Evolutionary conservation across 208 protist genomes (phyloP), one percentile per base, ranked within the genome.

Genomic region (Leishmania tarentolae): DNA sequence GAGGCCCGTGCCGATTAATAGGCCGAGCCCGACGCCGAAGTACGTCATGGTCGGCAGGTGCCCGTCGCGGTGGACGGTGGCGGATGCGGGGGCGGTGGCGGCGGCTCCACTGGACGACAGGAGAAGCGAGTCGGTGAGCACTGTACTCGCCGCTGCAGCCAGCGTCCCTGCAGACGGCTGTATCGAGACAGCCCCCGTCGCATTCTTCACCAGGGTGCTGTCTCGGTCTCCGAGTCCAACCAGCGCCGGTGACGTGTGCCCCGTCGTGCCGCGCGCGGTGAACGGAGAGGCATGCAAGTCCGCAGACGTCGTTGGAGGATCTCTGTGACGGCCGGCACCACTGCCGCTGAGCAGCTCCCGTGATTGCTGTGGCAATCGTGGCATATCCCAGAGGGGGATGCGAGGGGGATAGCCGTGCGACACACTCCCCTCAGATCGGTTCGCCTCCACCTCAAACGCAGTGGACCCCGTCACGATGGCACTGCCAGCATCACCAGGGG

Each of bases 1-100:
- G 78, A 84, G 70, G 3, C 52, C 61, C 3, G 69, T 82, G 56
- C 66, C 66, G 47, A 78, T 50, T 1, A 87, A n/a, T 50, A 77
- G 85, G 15, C 84, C 84, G 1, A 87, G 37, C 5, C 19, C 19
- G 21, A 83, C 28, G 9, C 74, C 80, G 44, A 83, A 83, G 1
- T 66, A 79, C 28, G 80, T 76, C 56, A 79, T 74, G 9, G 53
- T 52, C 0, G 56, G 57, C 37, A 69, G n/a, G 37, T 0, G 40
- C 0, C 40, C 57, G 42, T 42, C 42, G 69, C 75, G 19, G 9
- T 57, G 44, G 15, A 50, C 0, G 37, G n/a, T 21, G 13, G 15
- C 17, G n/a, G 44, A 50, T 4, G 44, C 17, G 56, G 13, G 53
- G 19, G 57, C 47, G 37, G 56, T n/a, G 17, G 47, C 66, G 8